These are phyloP conservation scores for Rosa chinensis DNA, from an alignment of 306 rosid species.

Conservation along the genomic window DNA sequence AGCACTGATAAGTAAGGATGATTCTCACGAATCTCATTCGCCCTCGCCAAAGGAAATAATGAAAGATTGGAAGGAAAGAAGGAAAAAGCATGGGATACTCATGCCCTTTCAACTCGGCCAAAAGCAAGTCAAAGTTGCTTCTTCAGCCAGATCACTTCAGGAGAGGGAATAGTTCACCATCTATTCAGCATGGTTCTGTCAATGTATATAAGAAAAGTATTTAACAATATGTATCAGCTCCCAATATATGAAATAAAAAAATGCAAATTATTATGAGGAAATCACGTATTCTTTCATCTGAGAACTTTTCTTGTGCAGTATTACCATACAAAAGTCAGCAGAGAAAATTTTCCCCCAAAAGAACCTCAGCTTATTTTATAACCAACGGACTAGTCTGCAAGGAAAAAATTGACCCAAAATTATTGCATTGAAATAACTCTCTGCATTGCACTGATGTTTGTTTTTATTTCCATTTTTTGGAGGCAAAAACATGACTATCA, in stretches of 20 bases:
- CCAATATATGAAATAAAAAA: not conserved
- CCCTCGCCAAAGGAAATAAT: slow-evolving; percentile 71
- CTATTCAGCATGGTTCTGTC: not conserved
- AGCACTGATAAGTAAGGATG: slow-evolving; percentile 12
- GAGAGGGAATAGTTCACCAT: not conserved
- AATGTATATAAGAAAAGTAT: not conserved
- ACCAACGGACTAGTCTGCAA: not conserved
- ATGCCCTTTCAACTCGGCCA: slow-evolving; percentile 36
- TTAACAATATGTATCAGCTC: not conserved
- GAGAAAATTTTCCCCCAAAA: not conserved
- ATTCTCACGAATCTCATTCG: slow-evolving; percentile 8
- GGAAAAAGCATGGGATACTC: slow-evolving; percentile 45
- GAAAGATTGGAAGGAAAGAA: slow-evolving; percentile 68
- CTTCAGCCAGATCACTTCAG: not conserved
- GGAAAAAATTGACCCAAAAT: not conserved
- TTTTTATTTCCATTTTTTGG: not conserved
- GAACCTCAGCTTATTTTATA: not conserved
- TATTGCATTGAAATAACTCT: not conserved
- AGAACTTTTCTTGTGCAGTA: not conserved
- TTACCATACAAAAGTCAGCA: not conserved
- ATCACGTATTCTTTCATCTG: too few relatives aligned
- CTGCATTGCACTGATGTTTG: not conserved
- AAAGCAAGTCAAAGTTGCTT: not conserved
- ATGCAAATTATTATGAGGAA: not conserved
- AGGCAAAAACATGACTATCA: not conserved